phyloP scores from a whole-genome alignment of 805 yeast genomes.

The Yarrowia deformans region DNA sequence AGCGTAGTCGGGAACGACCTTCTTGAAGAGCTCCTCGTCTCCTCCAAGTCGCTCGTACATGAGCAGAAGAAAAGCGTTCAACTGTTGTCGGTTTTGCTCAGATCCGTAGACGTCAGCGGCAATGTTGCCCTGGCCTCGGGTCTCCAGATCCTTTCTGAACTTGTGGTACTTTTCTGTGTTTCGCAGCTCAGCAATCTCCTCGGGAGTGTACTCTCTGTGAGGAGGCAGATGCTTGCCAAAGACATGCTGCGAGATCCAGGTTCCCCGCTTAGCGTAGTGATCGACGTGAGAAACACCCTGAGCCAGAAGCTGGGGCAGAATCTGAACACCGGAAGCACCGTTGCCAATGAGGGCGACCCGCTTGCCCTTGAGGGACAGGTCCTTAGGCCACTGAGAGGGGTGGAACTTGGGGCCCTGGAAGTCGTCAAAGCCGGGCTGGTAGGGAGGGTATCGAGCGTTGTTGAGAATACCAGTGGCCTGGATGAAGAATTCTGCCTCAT shows the following conservation, averaged over 20 bases:
- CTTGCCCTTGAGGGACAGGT: slow-evolving; percentile 40
- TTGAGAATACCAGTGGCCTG: slow-evolving; percentile 38
- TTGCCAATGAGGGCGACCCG: slow-evolving; percentile 40
- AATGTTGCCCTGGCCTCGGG: slow-evolving; percentile 37
- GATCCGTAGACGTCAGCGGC: slow-evolving; percentile 34
- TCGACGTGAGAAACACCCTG: slow-evolving; percentile 42
- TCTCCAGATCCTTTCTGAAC: slow-evolving; percentile 46
- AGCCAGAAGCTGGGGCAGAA: slow-evolving; percentile 44
- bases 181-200: slow-evolving; percentile 42
- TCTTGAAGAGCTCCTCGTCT: slow-evolving; percentile 40
- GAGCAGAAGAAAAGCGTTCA: slow-evolving; percentile 14
- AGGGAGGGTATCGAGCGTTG: slow-evolving; percentile 39
- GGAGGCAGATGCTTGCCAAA: slow-evolving; percentile 43
- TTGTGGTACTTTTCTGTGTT: slow-evolving; percentile 43
- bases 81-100: slow-evolving; percentile 26
- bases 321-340: slow-evolving; percentile 40
- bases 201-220: slow-evolving; percentile 42
- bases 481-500: slow-evolving; percentile 41
- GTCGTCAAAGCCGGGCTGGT: slow-evolving; percentile 32
- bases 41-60: slow-evolving; percentile 40
- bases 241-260: slow-evolving; percentile 41
- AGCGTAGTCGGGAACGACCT: slow-evolving; percentile 43
- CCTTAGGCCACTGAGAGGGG: slow-evolving; percentile 40
- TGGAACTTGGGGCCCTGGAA: slow-evolving; percentile 41
- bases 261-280: slow-evolving; percentile 38